Evolutionary conservation across 2,329 filamentous ascomycete genomes (phyloP), one percentile per base, ranked within the genome.

Genomic region (Endoconidiophora laricicola): DNA sequence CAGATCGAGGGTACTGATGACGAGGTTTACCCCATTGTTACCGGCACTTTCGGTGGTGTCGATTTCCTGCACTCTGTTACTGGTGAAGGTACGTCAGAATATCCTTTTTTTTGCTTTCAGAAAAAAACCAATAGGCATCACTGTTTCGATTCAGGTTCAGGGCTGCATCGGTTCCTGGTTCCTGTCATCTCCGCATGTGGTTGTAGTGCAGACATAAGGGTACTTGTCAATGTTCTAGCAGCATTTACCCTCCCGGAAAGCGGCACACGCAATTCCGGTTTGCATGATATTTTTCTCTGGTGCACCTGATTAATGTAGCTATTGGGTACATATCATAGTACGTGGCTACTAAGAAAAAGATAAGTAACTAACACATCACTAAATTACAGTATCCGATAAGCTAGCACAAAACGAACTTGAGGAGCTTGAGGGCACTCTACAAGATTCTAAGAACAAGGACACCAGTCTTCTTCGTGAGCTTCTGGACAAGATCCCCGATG

Each of bases 11-110:
- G 83, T 42, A 81, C 76, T 52, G 71, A 72, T 20, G 61, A 70
- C 33, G 60, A 72, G 3, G 84, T 94, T 54, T 94, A 83, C 58
- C 88, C 88, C 5, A 69, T 90, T 54, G 74, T 94, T 42, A 95
- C 88, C 1, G 88, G 90, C 53, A 95, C 88, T 5, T 95, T 95
- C 64, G 88, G 88, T 54, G 88, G 88, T 55, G 88, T 94, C 12
- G 90, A 95, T 60, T 95, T 95, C 66, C 69, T 94, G 54, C 86
- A 94, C 67, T 91, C 84, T 1, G 87, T 94, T 26, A 84, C 76
- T 43, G 76, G 78, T 52, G 78, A 81, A 67, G 68, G 72, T 74
- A 55, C n/a, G 63, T 47, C 45, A 76, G 78, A 94, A 47, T 83
- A 81, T 38, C 88, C 95, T 65, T 10, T 26, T 48, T 7, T 41